Evolutionary conservation across 2,329 filamentous ascomycete species (phyloP).

Genomic region (Fusarium sp.): DNA sequence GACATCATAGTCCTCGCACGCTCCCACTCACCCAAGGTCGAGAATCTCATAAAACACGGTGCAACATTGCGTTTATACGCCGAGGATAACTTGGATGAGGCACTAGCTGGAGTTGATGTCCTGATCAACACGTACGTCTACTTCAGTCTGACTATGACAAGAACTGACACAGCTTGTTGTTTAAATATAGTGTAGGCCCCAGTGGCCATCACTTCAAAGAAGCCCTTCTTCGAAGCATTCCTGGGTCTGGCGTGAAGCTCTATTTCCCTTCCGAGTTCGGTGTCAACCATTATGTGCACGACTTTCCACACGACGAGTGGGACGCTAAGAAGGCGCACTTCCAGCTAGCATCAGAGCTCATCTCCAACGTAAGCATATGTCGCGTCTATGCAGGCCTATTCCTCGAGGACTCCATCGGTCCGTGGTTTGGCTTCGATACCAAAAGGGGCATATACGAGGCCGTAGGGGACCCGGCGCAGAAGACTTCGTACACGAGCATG

Average conservation of each 20-base stretch:
- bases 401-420: neutral
- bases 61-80: neutral
- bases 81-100: neutral
- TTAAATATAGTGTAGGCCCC: neutral
- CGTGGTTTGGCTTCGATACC: neutral
- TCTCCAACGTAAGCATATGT: neutral
- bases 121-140: neutral
- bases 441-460: neutral
- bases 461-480: neutral
- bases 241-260: neutral
- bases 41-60: neutral
- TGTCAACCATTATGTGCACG: neutral
- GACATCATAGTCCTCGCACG: conserved; percentile 2
- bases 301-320: neutral
- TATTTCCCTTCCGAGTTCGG: conserved; percentile 4
- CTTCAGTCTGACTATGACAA: neutral
- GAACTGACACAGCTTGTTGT: neutral
- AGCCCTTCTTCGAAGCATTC: neutral
- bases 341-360: neutral
- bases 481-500: neutral
- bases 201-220: conserved; percentile 2
- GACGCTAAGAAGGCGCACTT: conserved; percentile 1
- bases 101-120: neutral
- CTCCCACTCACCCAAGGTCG: neutral
- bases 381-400: conserved; percentile 1